Evolutionary conservation across 345 rosid species (phyloP), one percentile per base, ranked within the genome.

Genomic region (Pseudoturritis turrita): DNA sequence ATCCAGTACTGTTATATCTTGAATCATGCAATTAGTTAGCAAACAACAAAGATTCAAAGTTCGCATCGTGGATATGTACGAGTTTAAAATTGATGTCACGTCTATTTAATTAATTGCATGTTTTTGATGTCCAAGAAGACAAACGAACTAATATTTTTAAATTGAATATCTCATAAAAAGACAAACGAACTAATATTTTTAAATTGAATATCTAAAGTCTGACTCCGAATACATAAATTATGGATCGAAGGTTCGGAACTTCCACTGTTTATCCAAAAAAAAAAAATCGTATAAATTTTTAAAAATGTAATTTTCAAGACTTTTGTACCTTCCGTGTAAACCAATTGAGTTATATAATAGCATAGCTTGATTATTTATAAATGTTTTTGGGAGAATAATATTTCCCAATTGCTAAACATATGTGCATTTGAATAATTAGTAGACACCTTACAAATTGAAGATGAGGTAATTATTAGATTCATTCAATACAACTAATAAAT

Each of bases 391-490:
- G 39, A 46, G 5, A 12, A 59, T 18, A 7, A 52, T 41, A 51
- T 5, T 62, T 51, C 39, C 6, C 33, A 56, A 55, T 13, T n/a
- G 21, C 10, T 35, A 40, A 37, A 66, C 1, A 15, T 25, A n/a
- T 53, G 19, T 58, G 61, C 55, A 52, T 33, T 49, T 28, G 53
- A 40, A 67, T 36, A 25, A 45, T 18, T 53, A 7, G 71, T 18
- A 41, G 63, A 40, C 61, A 70, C 47, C 60, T 62, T 28, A 21
- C 40, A 63, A 28, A 55, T 6, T 37, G 35, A 76, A 70, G 51
- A 70, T 76, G 67, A 9, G 21, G 60, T 70, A 31, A 65, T 77
- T 49, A 64, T 77, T 77, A 77, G 72, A 71, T 71, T 77, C 80
- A 71, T 77, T 71, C 55, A 77, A 56, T 77, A 47, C 62, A 64